Percentiles rank a stretch among this genome's conserved stretches.
Conservation (phyloP, 2,329 filamentous ascomycete species). For the Beauveria medogensis region DNA sequence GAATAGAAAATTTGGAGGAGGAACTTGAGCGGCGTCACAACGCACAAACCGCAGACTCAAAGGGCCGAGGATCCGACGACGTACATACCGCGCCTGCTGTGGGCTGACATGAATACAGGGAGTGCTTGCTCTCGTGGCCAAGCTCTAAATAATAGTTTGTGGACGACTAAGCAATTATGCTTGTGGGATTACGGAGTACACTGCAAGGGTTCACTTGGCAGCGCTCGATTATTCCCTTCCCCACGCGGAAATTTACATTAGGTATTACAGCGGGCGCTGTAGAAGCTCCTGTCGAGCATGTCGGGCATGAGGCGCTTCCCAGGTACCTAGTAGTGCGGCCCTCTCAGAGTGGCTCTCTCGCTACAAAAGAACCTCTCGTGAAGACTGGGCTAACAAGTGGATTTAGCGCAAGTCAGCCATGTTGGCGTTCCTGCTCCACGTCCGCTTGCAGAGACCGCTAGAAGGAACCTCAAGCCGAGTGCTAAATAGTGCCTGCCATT, state of each 20-base stretch:
- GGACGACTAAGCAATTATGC: not conserved
- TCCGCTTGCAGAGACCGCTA: not conserved
- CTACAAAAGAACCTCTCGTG: slow-evolving; percentile 1
- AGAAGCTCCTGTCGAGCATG: not conserved
- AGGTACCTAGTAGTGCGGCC: not conserved
- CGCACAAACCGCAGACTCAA: not conserved
- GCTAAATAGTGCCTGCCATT: not conserved
- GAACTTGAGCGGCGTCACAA: not conserved
- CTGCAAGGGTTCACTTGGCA: not conserved
- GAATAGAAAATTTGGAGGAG: not conserved
- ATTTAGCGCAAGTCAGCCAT: slow-evolving; percentile 1
- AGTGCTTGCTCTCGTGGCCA: too few species aligned
- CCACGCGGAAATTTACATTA: not conserved
- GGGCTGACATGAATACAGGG: not conserved
- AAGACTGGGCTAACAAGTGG: not conserved
- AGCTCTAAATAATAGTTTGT: too few species aligned
- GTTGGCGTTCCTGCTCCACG: not conserved
- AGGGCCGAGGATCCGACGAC: not conserved
- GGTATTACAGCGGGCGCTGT: not conserved
- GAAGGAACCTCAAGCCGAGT: not conserved
- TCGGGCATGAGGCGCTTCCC: not conserved
- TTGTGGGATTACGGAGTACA: not conserved
- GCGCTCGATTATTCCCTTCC: not conserved
- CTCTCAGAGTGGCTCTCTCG: not conserved
- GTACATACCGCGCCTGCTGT: not conserved